Base-by-base conservation (phyloP, 2,329 filamentous ascomycete species). In the Fusarium acutatum region DNA sequence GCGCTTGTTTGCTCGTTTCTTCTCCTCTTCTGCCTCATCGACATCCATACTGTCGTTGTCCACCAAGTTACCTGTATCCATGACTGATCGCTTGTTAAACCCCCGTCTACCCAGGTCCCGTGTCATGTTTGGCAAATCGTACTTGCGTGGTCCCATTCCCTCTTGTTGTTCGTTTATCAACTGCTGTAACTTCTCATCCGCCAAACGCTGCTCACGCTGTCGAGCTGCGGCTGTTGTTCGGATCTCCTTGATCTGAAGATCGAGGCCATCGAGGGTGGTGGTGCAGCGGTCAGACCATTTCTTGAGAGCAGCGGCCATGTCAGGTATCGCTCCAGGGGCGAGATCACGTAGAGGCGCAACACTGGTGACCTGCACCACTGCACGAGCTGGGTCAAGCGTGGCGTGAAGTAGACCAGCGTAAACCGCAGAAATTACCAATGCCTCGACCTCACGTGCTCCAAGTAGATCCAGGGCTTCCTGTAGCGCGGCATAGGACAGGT, bases 261-360 rank as follows among this genome's bases (percentile, higher is more conserved):
- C 94, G 7, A 99, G 88, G 35, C 93, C 92, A 1, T 83, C 84
- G 5, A 98, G 89, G 4, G 94, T 94, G 7, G 86, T 83, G 11
- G 90, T 89, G 84, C 96, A 98, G 66, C 95, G 91, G n/a, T 83
- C 85, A 59, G 92, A 91, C 96, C 96, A 99, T 62, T 88, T 87
- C 35, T 87, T 86, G 17, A 99, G 88, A 18, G 91, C 89, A 7
- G 83, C 81, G 34, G 94, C 88, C 84, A 98, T 92, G 3, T 84
- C 82, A 0, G 91, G 89, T 18, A 97, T 88, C 63, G 91, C 90
- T 64, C 90, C 90, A 0, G 95, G 94, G 3, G 90, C 88, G 4
- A 97, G 89, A 81, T 99, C 96, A 26, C 96, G 94, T 4, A 98
- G 89, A 1, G 96, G 93, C 0, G 95, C 91, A 37, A 98, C 91